phyloP scores from a whole-genome alignment of 306 rosid species.

The Urtica urens region DNA sequence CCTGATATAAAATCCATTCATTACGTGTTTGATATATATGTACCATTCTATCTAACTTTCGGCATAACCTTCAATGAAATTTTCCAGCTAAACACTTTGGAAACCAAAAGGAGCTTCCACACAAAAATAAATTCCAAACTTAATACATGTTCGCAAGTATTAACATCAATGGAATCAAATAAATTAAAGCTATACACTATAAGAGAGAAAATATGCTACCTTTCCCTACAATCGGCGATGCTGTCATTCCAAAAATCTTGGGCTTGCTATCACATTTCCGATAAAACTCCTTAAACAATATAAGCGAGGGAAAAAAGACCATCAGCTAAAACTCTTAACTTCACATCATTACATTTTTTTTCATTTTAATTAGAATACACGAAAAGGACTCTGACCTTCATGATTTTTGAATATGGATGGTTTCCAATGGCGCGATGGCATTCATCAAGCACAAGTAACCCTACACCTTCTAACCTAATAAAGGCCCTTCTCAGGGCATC shows the following conservation, averaged over 20 bases:
- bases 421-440: slow-evolving; percentile 78
- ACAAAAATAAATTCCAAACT: too few species aligned
- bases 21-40: too few species aligned
- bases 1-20: slow-evolving; percentile 33
- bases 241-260: slow-evolving; percentile 81
- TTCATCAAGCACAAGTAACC: slow-evolving; percentile 75
- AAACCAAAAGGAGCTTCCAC: too few species aligned
- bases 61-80: neutral
- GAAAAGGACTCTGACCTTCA: slow-evolving; percentile 47
- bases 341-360: too few species aligned
- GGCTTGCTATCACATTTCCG: slow-evolving; percentile 67
- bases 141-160: too few species aligned
- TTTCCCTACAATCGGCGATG: slow-evolving; percentile 75
- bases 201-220: slow-evolving; percentile 28
- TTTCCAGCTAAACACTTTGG: too few species aligned
- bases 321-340: slow-evolving; percentile 4
- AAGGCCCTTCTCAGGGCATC: slow-evolving; percentile 78
- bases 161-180: too few species aligned
- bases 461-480: slow-evolving; percentile 41
- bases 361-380: too few species aligned
- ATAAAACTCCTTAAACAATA: slow-evolving; percentile 75
- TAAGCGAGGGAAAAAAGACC: slow-evolving; percentile 14
- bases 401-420: slow-evolving; percentile 76
- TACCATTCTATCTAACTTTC: neutral
- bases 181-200: neutral